These are phyloP conservation scores for Luffa acutangula DNA, from an alignment of 306 rosid genomes.

Conservation along the genomic window DNA sequence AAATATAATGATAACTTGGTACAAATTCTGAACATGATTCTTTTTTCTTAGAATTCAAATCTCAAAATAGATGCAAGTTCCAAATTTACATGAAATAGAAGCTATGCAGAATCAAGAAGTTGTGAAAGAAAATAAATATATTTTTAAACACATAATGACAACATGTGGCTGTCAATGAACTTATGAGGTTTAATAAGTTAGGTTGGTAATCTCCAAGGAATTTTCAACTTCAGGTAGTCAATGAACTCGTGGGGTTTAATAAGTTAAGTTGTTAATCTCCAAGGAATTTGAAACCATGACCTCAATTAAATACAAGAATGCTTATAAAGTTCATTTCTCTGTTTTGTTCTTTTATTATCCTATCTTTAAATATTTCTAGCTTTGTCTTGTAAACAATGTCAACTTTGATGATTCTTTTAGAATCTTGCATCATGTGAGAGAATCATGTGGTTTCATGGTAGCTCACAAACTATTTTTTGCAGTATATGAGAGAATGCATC, in stretches of 20 bases:
- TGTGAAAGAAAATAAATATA: no score
- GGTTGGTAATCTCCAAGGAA: no score
- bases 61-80: no score
- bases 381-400: neutral
- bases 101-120: neutral
- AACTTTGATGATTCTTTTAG: neutral
- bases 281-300: neutral
- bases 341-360: neutral
- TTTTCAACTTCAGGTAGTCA: neutral
- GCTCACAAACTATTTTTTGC: conserved; percentile 30
- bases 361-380: neutral
- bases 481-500: conserved; percentile 99
- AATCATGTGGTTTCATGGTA: conserved; percentile 2
- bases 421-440: neutral
- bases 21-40: no score
- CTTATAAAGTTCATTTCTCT: neutral
- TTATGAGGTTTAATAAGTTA: no score
- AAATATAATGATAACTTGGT: no score
- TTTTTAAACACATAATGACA: no score
- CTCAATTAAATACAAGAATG: neutral
- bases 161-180: no score
- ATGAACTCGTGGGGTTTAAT: neutral
- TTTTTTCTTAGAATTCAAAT: no score
- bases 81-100: no score
- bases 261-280: neutral